phyloP scores from a whole-genome alignment of 345 rosid species.

The Erysimum cheiranthoides region DNA sequence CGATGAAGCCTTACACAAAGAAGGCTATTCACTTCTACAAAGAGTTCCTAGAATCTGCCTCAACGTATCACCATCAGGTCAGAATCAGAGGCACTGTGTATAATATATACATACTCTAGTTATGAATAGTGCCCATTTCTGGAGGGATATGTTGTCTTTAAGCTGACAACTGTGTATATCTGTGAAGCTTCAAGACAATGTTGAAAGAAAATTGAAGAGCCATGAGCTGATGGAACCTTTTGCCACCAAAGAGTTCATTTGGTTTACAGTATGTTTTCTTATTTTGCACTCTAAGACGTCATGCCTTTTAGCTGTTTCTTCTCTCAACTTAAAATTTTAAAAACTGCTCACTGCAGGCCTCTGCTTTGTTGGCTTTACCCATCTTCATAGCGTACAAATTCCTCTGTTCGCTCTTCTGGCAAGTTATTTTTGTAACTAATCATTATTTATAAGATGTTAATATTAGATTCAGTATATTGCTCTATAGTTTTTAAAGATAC shows the following conservation, averaged over 20 bases:
- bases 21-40: conserved; percentile 65
- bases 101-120: conserved; percentile 52
- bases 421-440: conserved; percentile 43
- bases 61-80: conserved; percentile 92
- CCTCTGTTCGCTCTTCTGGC: conserved; percentile 65
- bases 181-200: conserved; percentile 69
- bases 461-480: background rate
- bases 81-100: conserved; percentile 38
- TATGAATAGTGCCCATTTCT: conserved; percentile 44
- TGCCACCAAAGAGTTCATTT: conserved; percentile 88
- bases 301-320: conserved; percentile 1
- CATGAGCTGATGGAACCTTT: conserved; percentile 77
- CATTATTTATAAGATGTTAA: conserved; percentile 1
- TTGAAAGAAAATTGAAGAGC: conserved; percentile 67
- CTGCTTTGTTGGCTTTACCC: conserved; percentile 85
- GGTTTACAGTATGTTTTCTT: conserved; percentile 73
- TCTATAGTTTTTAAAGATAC: background rate
- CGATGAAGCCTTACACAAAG: conserved; percentile 78
- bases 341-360: conserved; percentile 63
- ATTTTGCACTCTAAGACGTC: background rate
- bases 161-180: conserved; percentile 35
- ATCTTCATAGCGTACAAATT: conserved; percentile 57
- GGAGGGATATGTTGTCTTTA: conserved; percentile 46
- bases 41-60: conserved; percentile 77
- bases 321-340: background rate